phyloP scores from a whole-genome alignment of 441 rosid species.

The Melastoma candidum region DNA sequence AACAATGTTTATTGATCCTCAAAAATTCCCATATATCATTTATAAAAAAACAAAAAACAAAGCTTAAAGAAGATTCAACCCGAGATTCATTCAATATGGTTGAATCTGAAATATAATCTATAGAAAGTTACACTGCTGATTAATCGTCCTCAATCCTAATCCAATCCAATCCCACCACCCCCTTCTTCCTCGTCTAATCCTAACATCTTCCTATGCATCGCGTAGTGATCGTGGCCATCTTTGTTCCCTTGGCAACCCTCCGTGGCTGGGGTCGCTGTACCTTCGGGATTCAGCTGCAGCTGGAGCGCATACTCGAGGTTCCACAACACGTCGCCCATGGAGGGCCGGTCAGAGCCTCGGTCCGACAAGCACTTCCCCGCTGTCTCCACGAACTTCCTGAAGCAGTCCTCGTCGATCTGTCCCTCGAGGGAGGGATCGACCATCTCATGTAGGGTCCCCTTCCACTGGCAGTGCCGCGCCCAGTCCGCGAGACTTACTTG shows the following conservation, averaged over 20 bases:
- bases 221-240: neutral
- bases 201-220: too few species aligned
- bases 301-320: slow-evolving; percentile 15
- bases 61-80: too few species aligned
- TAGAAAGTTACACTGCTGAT: too few species aligned
- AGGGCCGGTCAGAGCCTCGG: slow-evolving; percentile 10
- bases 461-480: slow-evolving; percentile 13
- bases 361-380: slow-evolving; percentile 17
- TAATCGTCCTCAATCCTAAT: too few species aligned
- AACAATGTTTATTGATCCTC: too few species aligned
- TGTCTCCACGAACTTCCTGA: slow-evolving; percentile 7
- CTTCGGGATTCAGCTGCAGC: slow-evolving; percentile 9
- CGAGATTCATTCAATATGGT: too few species aligned
- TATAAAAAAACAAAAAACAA: too few species aligned
- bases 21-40: too few species aligned
- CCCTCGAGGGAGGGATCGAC: slow-evolving; percentile 10
- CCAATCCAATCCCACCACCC: too few species aligned
- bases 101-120: too few species aligned
- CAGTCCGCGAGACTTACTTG: slow-evolving; percentile 21
- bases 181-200: too few species aligned
- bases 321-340: slow-evolving; percentile 21
- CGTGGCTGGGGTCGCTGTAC: neutral
- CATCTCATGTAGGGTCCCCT: slow-evolving; percentile 12
- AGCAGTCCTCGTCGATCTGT: slow-evolving; percentile 10
- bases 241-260: neutral